phyloP scores from a whole-genome alignment of 2,329 filamentous ascomycete species.

The Alternaria sp. region DNA sequence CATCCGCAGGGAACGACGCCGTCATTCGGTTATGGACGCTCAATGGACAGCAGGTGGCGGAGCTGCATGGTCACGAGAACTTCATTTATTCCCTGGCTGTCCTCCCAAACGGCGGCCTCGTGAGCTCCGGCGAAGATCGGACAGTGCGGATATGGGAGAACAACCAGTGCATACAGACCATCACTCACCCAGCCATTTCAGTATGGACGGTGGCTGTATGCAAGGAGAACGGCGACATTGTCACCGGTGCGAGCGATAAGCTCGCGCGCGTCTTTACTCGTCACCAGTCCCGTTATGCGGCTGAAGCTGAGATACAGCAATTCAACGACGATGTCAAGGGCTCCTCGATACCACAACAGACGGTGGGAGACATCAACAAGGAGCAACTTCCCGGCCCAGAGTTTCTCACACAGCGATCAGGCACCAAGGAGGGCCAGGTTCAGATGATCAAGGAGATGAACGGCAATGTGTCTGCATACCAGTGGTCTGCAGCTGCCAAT shows the following conservation, averaged over 20 bases:
- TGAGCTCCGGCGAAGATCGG: slow-evolving; percentile 93
- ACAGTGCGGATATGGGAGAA: slow-evolving; percentile 90
- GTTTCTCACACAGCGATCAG: slow-evolving; percentile 80
- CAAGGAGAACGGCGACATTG: slow-evolving; percentile 84
- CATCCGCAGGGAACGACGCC: slow-evolving; percentile 92
- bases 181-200: slow-evolving; percentile 95
- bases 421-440: slow-evolving; percentile 96
- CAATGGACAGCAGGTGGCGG: slow-evolving; percentile 76
- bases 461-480: slow-evolving; percentile 83
- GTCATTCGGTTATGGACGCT: slow-evolving; percentile 87
- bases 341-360: slow-evolving; percentile 87
- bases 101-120: slow-evolving; percentile 83
- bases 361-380: slow-evolving; percentile 80
- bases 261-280: slow-evolving; percentile 85
- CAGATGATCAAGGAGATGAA: slow-evolving; percentile 87
- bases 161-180: slow-evolving; percentile 86
- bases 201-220: slow-evolving; percentile 94
- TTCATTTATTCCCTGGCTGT: slow-evolving; percentile 89
- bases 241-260: slow-evolving; percentile 90
- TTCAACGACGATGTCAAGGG: slow-evolving; percentile 85
- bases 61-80: slow-evolving; percentile 87
- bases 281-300: slow-evolving; percentile 72
- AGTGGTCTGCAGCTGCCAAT: slow-evolving; percentile 74
- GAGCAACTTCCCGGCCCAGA: slow-evolving; percentile 89
- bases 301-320: slow-evolving; percentile 70